Conservation (phyloP, 179 eudicot species). For the Heliamphora pulchella region DNA sequence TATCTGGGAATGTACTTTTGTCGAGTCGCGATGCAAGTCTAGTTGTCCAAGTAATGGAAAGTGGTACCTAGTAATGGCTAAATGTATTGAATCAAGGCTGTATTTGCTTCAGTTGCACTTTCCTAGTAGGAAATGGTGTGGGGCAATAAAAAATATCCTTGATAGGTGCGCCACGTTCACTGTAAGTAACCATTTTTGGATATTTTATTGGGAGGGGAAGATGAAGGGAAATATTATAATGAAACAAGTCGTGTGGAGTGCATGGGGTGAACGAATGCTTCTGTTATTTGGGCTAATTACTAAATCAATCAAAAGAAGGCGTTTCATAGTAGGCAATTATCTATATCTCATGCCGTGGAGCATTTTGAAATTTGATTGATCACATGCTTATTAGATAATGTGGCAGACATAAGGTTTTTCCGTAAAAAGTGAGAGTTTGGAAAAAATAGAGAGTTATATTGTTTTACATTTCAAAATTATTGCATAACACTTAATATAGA, state of each 20-base stretch:
- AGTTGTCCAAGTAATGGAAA: background rate
- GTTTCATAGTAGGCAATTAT: too few species aligned
- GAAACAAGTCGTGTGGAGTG: too few species aligned
- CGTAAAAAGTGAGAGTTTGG: background rate
- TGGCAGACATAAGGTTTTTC: background rate
- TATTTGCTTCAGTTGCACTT: background rate
- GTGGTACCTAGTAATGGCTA: background rate
- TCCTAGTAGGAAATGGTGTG: background rate
- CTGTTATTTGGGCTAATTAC: too few species aligned
- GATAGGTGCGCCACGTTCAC: too few species aligned
- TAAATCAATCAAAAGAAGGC: too few species aligned
- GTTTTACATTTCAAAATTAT: background rate
- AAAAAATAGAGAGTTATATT: background rate
- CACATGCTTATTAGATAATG: background rate
- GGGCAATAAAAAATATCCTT: background rate
- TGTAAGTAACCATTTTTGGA: background rate
- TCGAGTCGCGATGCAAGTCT: too few species aligned
- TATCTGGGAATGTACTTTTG: background rate
- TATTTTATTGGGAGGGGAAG: too few species aligned
- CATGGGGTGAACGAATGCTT: too few species aligned
- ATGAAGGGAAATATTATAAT: too few species aligned
- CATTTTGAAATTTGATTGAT: too few species aligned
- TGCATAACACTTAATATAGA: background rate
- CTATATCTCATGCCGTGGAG: too few species aligned
- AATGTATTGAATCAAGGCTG: background rate